Conservation (phyloP, 2,329 filamentous ascomycete species). For the Alternaria triticina region DNA sequence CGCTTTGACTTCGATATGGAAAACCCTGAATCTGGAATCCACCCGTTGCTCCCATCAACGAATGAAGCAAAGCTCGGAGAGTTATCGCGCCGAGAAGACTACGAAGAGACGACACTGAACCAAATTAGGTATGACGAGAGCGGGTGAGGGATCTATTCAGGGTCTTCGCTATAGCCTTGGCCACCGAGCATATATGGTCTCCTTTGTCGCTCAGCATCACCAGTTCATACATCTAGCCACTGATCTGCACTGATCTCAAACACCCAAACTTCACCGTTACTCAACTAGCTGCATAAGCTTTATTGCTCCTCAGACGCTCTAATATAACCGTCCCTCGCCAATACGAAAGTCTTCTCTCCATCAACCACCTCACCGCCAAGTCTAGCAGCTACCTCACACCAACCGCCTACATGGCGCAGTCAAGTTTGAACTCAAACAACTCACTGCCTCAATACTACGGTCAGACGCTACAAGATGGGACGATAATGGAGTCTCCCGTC, state of each 20-base stretch:
- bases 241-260: neutral
- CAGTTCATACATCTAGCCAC: slow-evolving; percentile 3
- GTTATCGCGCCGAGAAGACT: slow-evolving; percentile 10
- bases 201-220: slow-evolving; percentile 10
- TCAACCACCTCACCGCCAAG: slow-evolving; percentile 2
- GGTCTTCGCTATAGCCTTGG: slow-evolving; percentile 13
- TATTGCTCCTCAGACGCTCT: neutral
- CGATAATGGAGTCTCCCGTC: slow-evolving; percentile 34
- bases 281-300: neutral
- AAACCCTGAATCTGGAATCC: slow-evolving; percentile 22
- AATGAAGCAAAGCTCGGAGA: slow-evolving; percentile 18
- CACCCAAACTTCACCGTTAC: neutral
- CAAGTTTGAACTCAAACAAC: slow-evolving; percentile 3
- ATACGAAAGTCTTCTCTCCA: slow-evolving; percentile 8
- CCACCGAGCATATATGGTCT: slow-evolving; percentile 25
- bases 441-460: slow-evolving; percentile 38
- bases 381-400: neutral
- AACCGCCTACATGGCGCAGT: slow-evolving; percentile 29
- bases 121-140: slow-evolving; percentile 20
- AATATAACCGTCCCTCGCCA: neutral
- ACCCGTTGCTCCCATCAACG: slow-evolving; percentile 35
- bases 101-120: slow-evolving; percentile 11
- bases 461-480: slow-evolving; percentile 36
- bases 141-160: slow-evolving; percentile 13
- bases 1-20: slow-evolving; percentile 22